Base-by-base conservation (phyloP, 2,329 filamentous ascomycete genomes). In the Alternaria postmessia region DNA sequence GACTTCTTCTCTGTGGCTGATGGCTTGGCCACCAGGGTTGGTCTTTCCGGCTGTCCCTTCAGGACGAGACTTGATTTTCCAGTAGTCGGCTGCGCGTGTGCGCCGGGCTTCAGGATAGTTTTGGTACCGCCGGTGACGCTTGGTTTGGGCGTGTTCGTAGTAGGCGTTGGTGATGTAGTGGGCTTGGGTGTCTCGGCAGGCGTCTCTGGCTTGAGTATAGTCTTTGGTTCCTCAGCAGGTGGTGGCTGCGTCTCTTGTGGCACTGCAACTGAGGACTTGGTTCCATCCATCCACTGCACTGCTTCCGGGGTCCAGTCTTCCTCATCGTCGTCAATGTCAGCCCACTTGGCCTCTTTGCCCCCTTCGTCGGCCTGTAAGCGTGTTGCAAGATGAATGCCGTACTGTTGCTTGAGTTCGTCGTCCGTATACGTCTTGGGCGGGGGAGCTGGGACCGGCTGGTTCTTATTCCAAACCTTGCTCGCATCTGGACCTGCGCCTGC, bases 251-350 rank as follows among this genome's bases (percentile, higher is more conserved):
- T 71, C 51, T 83, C 81, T 47, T 84, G 42, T 24, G 42, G 81
- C 62, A 88, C 86, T 16, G 90, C 87, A 16, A 94, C 83, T 6
- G 89, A 91, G 34, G 91, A 91, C 78, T 94, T 94, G 49, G 92
- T 95, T 54, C 92, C 92, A 77, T 96, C 92, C 73, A 91, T 91
- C 92, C 92, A 96, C 60, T 91, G 91, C 66, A 95, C 93, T 53
- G 90, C 88, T 65, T 95, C 91, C 2, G 92, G 92, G 14, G 89
- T 90, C 91, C 92, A 94, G 72, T 94, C 91, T 38, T 95, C 92
- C 71, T 94, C 91, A 65, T 95, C 92, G 59, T 95, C 92, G 62
- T 95, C 92, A 61, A 94, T 94, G 73, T 96, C 92, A 24, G 92
- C 92, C 92, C 92, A 96, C 75, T 94, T 94, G 32, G 89, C 88